Percentiles rank a stretch among this genome's conserved stretches.
Conservation (phyloP, 2,329 filamentous ascomycete genomes). For the Myriosclerotinia curreyana region DNA sequence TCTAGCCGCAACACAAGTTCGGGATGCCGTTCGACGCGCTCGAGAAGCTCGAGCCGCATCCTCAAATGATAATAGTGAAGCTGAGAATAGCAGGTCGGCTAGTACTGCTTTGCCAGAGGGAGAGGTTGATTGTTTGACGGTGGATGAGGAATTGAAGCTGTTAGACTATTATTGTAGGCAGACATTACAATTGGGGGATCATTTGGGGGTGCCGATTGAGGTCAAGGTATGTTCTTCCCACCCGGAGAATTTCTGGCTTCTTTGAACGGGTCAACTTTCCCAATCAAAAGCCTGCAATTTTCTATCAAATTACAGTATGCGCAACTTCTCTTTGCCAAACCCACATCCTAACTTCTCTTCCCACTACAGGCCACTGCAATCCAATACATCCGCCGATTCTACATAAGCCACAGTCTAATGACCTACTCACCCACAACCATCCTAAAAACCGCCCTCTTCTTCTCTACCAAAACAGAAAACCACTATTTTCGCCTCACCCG, state of each 20-base stretch:
- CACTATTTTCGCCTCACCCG: conserved; percentile 57
- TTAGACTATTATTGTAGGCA: conserved; percentile 74
- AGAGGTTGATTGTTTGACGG: conserved; percentile 73
- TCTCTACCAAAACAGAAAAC: conserved; percentile 90
- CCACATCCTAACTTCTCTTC: not conserved
- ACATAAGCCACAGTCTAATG: conserved; percentile 92
- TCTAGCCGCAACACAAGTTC: conserved; percentile 67
- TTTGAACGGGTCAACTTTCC: not conserved
- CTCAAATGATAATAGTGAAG: conserved; percentile 36
- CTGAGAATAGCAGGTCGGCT: conserved; percentile 38
- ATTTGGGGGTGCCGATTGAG: conserved; percentile 58
- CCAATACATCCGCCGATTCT: conserved; percentile 84
- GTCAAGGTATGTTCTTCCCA: conserved; percentile 50
- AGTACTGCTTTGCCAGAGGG: conserved; percentile 37
- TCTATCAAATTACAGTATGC: not conserved
- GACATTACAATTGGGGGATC: conserved; percentile 55
- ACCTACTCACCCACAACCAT: conserved; percentile 90
- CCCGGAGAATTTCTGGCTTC: not conserved
- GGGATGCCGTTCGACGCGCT: conserved; percentile 53
- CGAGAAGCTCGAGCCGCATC: conserved; percentile 42
- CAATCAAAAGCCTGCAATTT: rapidly evolving
- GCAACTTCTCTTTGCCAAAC: not conserved
- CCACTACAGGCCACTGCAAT: conserved; percentile 39
- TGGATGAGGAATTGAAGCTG: conserved; percentile 77
- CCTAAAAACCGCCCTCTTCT: conserved; percentile 85